Percentiles rank a stretch among this genome's conserved stretches.
Evolutionary conservation across 495 filamentous ascomycete genomes (phyloP).

Genomic region (Hypoxylon fragiforme): DNA sequence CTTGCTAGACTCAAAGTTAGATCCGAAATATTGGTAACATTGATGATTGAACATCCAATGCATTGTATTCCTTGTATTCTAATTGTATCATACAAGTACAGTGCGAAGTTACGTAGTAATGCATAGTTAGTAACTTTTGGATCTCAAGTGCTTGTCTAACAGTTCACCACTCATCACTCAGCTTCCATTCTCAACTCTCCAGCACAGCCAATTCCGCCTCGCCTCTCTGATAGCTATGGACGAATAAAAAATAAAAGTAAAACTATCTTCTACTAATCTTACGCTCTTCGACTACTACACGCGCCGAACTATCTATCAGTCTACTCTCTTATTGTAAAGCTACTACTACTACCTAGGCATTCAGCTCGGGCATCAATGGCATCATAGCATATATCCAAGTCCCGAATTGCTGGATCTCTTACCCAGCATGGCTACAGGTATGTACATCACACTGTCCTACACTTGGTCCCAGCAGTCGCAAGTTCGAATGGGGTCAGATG

Average conservation of each 20-base stretch:
- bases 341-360: not conserved
- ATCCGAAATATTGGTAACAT: no score
- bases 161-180: not conserved
- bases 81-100: no score
- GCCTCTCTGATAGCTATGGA: constrained; percentile 1
- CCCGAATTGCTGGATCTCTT: constrained; percentile 7
- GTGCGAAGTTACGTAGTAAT: not conserved
- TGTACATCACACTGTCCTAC: constrained; percentile 2
- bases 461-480: not conserved
- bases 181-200: not conserved
- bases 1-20: no score
- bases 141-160: no score
- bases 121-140: no score
- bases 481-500: not conserved
- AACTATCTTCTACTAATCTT: not conserved
- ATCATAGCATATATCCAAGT: constrained; percentile 16
- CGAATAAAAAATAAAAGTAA: not conserved
- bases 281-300: not conserved
- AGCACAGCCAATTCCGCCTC: constrained; percentile 5
- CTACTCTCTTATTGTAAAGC: not conserved
- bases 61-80: no score
- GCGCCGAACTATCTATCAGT: not conserved
- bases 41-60: no score
- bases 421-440: constrained; percentile 38
- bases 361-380: constrained; percentile 20